A percentile compares a stretch with the other conserved stretches of the same genome.
phyloP scores from a whole-genome alignment of 2,329 filamentous ascomycete species.

The Claviceps monticola region DNA sequence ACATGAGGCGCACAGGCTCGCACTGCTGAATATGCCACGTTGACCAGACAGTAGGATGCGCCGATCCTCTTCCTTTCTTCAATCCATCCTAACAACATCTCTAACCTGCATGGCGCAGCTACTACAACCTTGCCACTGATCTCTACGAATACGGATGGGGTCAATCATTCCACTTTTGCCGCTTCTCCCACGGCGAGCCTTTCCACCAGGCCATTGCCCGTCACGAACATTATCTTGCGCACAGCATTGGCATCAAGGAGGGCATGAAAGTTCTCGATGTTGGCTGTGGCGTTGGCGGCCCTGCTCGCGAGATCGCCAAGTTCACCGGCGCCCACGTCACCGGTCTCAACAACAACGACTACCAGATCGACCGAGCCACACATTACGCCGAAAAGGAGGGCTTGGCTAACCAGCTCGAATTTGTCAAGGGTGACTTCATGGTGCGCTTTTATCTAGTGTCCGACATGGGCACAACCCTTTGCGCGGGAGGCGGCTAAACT shows the following conservation, averaged over 20 bases:
- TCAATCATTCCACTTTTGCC: conserved; percentile 94
- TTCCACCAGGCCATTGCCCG: conserved; percentile 88
- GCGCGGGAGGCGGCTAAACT: not conserved
- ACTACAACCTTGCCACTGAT: conserved; percentile 95
- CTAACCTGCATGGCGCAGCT: conserved; percentile 33
- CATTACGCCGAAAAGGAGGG: conserved; percentile 72
- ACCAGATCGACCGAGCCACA: conserved; percentile 92
- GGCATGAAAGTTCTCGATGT: conserved; percentile 89
- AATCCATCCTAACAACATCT: conserved; percentile 7
- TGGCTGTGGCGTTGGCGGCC: conserved; percentile 91
- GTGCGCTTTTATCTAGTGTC: conserved; percentile 17
- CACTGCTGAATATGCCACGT: conserved; percentile 76
- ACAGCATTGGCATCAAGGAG: conserved; percentile 73
- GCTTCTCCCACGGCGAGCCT: conserved; percentile 72
- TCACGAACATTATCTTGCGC: conserved; percentile 94
- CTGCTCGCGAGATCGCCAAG: conserved; percentile 89
- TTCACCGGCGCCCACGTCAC: conserved; percentile 83
- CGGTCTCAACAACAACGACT: conserved; percentile 97
- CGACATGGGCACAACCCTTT: not conserved
- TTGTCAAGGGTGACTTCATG: conserved; percentile 97
- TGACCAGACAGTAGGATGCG: conserved; percentile 73
- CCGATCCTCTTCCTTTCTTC: not conserved
- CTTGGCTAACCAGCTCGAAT: conserved; percentile 64
- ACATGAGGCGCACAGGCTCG: conserved; percentile 42
- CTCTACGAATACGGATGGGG: conserved; percentile 96